These are phyloP conservation scores for Russula compacta DNA, from an alignment of 768 basidiomycete genomes.

Conservation along the genomic window DNA sequence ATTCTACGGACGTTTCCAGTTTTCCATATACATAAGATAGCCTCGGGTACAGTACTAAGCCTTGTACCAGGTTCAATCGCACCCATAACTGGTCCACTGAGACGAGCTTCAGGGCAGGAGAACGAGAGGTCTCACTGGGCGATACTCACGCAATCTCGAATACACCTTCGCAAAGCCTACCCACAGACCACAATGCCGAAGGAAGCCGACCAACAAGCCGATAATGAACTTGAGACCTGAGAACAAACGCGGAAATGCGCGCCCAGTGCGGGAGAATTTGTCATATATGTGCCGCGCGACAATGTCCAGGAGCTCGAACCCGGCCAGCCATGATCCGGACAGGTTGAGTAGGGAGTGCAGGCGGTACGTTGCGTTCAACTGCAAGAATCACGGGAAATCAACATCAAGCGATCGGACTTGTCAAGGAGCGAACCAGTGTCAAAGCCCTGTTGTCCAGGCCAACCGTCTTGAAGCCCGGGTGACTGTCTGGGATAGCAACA, in stretches of 20 bases:
- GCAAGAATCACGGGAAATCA: neutral
- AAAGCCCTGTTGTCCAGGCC: constrained; percentile 6
- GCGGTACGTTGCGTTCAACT: constrained; percentile 18
- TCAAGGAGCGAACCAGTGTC: constrained; percentile 6
- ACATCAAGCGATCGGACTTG: neutral
- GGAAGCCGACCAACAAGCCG: neutral
- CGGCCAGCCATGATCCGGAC: constrained; percentile 16
- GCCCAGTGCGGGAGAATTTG: neutral
- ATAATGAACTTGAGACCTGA: constrained; percentile 1
- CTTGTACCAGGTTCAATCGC: constrained; percentile 10
- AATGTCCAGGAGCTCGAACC: constrained; percentile 16
- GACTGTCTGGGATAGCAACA: neutral
- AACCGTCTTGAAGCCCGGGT: constrained; percentile 6
- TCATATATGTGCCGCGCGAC: neutral
- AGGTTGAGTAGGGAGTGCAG: constrained; percentile 14
- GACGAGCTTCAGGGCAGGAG: neutral
- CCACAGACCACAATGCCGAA: neutral
- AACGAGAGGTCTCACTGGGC: neutral
- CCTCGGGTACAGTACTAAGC: constrained; percentile 11
- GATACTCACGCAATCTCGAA: constrained; percentile 8
- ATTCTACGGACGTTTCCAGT: constrained; percentile 19
- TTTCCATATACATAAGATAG: constrained; percentile 18
- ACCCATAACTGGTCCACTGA: constrained; percentile 17
- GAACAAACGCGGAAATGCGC: constrained; percentile 2
- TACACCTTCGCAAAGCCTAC: neutral